phyloP scores from a whole-genome alignment of 2,329 filamentous ascomycete species.

The Hortaea werneckii region DNA sequence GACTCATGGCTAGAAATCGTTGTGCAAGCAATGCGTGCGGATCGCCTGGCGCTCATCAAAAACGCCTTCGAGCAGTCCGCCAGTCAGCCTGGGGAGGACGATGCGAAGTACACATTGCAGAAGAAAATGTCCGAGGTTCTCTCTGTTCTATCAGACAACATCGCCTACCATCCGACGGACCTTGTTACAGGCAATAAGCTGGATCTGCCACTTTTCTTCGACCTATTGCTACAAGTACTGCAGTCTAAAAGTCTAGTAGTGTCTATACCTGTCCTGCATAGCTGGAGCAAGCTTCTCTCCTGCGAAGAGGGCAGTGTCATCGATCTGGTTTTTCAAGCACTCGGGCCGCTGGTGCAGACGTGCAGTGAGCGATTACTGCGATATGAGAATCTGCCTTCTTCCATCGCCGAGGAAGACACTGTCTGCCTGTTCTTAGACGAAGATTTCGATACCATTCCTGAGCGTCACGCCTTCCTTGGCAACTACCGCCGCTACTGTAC shows the following conservation, averaged over 20 bases:
- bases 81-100: conserved; percentile 55
- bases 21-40: conserved; percentile 17
- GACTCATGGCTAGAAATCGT: conserved; percentile 22
- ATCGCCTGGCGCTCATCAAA: conserved; percentile 22
- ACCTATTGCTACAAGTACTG: conserved; percentile 67
- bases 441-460: conserved; percentile 89
- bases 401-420: conserved; percentile 59
- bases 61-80: conserved; percentile 19
- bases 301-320: conserved; percentile 60
- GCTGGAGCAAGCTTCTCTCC: conserved; percentile 74
- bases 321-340: conserved; percentile 49
- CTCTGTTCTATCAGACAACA: conserved; percentile 72
- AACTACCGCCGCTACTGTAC: conserved; percentile 90
- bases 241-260: conserved; percentile 82
- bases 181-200: conserved; percentile 50
- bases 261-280: conserved; percentile 83
- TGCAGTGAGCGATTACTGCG: conserved; percentile 76
- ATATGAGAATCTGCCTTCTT: conserved; percentile 77
- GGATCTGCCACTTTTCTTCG: conserved; percentile 65
- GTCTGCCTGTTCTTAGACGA: conserved; percentile 72
- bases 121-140: conserved; percentile 95
- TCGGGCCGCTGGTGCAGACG: conserved; percentile 68
- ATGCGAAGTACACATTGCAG: conserved; percentile 83
- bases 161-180: conserved; percentile 61
- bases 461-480: conserved; percentile 86